Evolutionary conservation across 2,329 filamentous ascomycete genomes (phyloP).

Genomic region (Drechslera avenae): DNA sequence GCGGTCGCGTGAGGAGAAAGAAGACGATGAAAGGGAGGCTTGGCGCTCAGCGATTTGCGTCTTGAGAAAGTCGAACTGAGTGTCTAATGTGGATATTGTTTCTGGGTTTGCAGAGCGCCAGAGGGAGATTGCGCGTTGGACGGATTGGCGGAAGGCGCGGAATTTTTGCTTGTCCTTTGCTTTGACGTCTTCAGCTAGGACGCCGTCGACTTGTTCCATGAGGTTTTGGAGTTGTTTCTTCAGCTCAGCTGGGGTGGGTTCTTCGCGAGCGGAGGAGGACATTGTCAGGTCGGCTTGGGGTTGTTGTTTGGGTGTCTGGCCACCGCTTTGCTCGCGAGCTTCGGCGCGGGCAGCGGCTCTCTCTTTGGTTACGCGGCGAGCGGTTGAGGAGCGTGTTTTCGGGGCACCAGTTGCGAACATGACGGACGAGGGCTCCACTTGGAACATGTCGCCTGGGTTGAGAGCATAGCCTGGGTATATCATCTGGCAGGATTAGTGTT

Average conservation of each 20-base stretch:
- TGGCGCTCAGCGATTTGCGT: constrained; percentile 27
- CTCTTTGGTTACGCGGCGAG: constrained; percentile 37
- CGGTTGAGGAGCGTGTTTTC: constrained; percentile 55
- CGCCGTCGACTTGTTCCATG: constrained; percentile 61
- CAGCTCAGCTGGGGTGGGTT: constrained; percentile 38
- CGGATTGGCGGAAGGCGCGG: constrained; percentile 70
- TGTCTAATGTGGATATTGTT: constrained; percentile 53
- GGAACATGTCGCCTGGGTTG: constrained; percentile 98
- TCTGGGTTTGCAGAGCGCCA: constrained; percentile 51
- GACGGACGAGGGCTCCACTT: constrained; percentile 87
- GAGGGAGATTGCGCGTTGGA: constrained; percentile 67
- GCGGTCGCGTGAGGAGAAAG: neutral
- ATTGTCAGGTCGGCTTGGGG: constrained; percentile 3
- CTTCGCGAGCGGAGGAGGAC: constrained; percentile 21
- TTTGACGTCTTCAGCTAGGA: constrained; percentile 63
- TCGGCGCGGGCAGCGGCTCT: constrained; percentile 38
- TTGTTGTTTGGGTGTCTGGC: constrained; percentile 22
- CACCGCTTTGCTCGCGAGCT: constrained; percentile 27
- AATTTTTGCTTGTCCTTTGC: constrained; percentile 77
- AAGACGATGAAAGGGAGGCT: constrained; percentile 3
- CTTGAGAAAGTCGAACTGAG: constrained; percentile 55
- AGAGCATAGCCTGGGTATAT: constrained; percentile 87
- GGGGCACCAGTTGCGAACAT: constrained; percentile 82
- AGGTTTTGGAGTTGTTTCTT: constrained; percentile 44
- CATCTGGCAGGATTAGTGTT: constrained; percentile 65